Evolutionary conservation across 2,329 filamentous ascomycete species (phyloP).

Genomic region (Lizonia empirigonia): DNA sequence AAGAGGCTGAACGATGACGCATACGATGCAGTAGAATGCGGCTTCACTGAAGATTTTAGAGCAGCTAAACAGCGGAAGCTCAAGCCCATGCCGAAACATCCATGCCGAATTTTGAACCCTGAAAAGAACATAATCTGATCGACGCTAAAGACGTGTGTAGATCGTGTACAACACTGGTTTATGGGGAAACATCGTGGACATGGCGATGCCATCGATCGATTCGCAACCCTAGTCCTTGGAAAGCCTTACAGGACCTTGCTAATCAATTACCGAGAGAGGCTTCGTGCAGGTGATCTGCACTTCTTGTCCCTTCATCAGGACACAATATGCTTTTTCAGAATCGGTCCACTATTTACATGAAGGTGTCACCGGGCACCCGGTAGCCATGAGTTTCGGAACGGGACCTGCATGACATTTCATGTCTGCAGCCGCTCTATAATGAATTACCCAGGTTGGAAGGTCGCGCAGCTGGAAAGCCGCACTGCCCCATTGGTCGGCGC

Average conservation of each 20-base stretch:
- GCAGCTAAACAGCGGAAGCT: background rate
- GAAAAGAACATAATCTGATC: background rate
- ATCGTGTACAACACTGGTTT: conserved; percentile 13
- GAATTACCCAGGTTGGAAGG: background rate
- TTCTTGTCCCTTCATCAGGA: background rate
- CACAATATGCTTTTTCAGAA: conserved; percentile 6
- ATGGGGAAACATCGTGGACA: conserved; percentile 5
- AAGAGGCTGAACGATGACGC: conserved; percentile 51
- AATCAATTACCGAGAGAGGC: background rate
- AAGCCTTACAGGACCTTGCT: conserved; percentile 1
- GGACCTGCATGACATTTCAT: conserved; percentile 1
- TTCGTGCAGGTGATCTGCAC: conserved; percentile 1
- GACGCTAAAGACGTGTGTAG: background rate
- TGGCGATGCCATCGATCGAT: background rate
- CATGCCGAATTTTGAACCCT: background rate
- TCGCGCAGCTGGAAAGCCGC: background rate
- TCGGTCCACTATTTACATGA: conserved; percentile 8
- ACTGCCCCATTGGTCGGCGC: background rate
- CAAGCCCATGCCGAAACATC: background rate
- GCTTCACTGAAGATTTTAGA: background rate
- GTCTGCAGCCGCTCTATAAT: background rate
- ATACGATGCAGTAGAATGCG: background rate
- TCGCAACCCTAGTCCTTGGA: background rate
- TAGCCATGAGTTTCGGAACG: background rate
- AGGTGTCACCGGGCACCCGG: background rate